Conservation (phyloP, 1,284 basidiomycete species). For the Xerocomus minutiporus region DNA sequence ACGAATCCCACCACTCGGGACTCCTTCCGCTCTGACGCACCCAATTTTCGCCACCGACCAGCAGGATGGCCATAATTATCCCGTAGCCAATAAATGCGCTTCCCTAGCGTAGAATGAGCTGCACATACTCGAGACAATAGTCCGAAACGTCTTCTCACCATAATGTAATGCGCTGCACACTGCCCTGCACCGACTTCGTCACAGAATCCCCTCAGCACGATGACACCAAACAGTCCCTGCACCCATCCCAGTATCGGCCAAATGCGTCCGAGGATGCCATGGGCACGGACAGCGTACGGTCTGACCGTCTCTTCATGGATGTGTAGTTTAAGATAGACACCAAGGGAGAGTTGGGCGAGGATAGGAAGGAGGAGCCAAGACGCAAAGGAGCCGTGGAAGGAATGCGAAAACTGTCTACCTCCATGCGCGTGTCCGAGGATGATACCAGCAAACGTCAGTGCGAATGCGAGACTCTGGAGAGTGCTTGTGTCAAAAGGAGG, state of each 20-base stretch:
- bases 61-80: conserved; percentile 76
- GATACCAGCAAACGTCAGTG: conserved; percentile 67
- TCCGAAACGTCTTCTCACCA: conserved; percentile 43
- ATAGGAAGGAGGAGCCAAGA: conserved; percentile 68
- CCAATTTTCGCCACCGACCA: conserved; percentile 83
- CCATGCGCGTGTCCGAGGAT: conserved; percentile 78
- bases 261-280: conserved; percentile 78
- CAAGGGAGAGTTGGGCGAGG: conserved; percentile 63
- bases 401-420: conserved; percentile 67
- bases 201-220: conserved; percentile 67
- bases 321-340: conserved; percentile 91
- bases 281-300: conserved; percentile 67
- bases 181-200: conserved; percentile 69
- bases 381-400: conserved; percentile 69
- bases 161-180: conserved; percentile 88
- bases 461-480: conserved; percentile 58
- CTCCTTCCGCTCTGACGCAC: conserved; percentile 64
- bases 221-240: conserved; percentile 75
- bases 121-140: background rate
- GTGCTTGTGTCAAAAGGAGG: conserved; percentile 1
- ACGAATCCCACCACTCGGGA: conserved; percentile 91
- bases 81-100: conserved; percentile 88
- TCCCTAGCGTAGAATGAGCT: conserved; percentile 37
- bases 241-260: conserved; percentile 91
- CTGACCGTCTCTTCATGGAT: conserved; percentile 77